These are phyloP conservation scores for Apiotrichum sp. DNA, from an alignment of 1,284 basidiomycete species.

Conservation along the genomic window DNA sequence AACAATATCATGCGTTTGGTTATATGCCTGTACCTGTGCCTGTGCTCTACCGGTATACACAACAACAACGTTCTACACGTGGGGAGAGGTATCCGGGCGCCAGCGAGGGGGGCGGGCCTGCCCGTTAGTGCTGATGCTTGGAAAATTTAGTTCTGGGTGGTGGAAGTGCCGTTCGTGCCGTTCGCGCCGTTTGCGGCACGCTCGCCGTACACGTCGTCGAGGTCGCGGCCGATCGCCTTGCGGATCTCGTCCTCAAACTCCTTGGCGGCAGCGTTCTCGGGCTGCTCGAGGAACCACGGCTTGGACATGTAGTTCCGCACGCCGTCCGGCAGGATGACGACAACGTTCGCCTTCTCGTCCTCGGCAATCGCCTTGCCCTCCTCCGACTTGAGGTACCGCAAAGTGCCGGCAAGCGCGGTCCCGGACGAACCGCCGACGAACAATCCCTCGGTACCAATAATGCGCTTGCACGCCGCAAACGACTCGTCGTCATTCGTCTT, in stretches of 20 bases:
- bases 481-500: constrained; percentile 79
- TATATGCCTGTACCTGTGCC: constrained; percentile 4
- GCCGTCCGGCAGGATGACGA: constrained; percentile 82
- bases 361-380: constrained; percentile 62
- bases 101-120: constrained; percentile 5
- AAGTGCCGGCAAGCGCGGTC: constrained; percentile 68
- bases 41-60: constrained; percentile 6
- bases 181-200: background rate
- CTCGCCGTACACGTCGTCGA: constrained; percentile 15
- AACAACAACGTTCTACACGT: constrained; percentile 7
- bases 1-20: background rate
- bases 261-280: constrained; percentile 1
- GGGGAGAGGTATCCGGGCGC: constrained; percentile 6
- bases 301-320: constrained; percentile 97
- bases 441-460: constrained; percentile 82
- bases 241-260: constrained; percentile 12
- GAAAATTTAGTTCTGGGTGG: background rate
- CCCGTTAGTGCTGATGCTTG: constrained; percentile 2
- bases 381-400: constrained; percentile 66
- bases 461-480: constrained; percentile 64
- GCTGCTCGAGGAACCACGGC: constrained; percentile 40
- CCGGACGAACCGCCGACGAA: constrained; percentile 90
- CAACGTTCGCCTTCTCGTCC: constrained; percentile 73
- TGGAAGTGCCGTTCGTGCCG: background rate
- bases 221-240: constrained; percentile 16